phyloP scores from a whole-genome alignment of 306 rosid genomes.

The Inga laurina region DNA sequence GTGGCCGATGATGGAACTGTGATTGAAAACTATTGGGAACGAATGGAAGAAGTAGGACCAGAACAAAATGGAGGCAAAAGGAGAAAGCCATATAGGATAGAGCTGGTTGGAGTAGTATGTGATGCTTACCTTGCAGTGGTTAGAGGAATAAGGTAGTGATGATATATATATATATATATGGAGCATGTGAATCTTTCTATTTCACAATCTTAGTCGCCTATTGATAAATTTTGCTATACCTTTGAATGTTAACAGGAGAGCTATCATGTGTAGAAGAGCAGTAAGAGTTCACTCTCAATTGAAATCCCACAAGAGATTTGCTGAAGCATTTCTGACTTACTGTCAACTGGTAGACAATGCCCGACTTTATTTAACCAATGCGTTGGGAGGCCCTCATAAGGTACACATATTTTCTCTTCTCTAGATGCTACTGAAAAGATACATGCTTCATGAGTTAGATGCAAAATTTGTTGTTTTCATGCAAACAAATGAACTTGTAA shows the following conservation, averaged over 20 bases:
- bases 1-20: conserved; percentile 61
- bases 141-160: conserved; percentile 88
- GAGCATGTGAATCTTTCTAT: conserved; percentile 14
- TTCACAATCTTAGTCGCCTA: conserved; percentile 5
- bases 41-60: conserved; percentile 65
- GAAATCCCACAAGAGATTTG: conserved; percentile 94
- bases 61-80: conserved; percentile 69
- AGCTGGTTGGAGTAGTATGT: conserved; percentile 94
- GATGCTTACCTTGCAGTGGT: conserved; percentile 96
- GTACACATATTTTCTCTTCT: conserved; percentile 40
- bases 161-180: neutral
- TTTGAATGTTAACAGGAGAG: conserved; percentile 67
- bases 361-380: conserved; percentile 82
- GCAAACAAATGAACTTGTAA: neutral
- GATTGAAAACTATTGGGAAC: conserved; percentile 82
- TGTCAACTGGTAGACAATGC: conserved; percentile 92
- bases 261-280: conserved; percentile 93
- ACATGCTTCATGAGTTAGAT: neutral
- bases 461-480: neutral
- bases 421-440: neutral
- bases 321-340: conserved; percentile 79
- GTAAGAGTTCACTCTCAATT: conserved; percentile 87
- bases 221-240: neutral
- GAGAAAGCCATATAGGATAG: conserved; percentile 95
- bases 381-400: conserved; percentile 91